A percentile compares a stretch with the other conserved stretches of the same genome.
Evolutionary conservation across 176 grass and related monocot species (phyloP).

Genomic region (Zea mays): DNA sequence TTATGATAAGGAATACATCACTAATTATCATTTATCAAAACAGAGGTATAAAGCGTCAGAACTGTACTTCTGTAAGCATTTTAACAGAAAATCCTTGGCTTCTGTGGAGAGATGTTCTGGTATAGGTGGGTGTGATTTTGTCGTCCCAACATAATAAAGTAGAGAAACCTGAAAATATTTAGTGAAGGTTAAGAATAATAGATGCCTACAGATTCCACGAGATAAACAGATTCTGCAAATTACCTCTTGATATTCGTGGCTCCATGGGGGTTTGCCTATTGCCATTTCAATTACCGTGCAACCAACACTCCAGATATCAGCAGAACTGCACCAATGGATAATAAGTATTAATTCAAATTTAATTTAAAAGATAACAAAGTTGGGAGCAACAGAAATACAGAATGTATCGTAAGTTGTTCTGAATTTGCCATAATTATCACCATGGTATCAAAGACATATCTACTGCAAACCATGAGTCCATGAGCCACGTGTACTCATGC

Average conservation of each 20-base stretch:
- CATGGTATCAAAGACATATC: background rate
- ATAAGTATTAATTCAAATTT: slow-evolving; percentile 26
- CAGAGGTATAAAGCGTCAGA: slow-evolving; percentile 22
- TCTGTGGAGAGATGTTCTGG: slow-evolving; percentile 87
- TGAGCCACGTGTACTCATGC: background rate
- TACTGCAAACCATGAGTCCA: background rate
- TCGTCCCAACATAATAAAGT: slow-evolving; percentile 87
- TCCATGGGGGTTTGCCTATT: slow-evolving; percentile 88
- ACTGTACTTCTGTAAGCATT: slow-evolving; percentile 91
- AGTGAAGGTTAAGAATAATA: slow-evolving; percentile 17
- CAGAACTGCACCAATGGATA: slow-evolving; percentile 51
- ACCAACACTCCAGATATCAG: slow-evolving; percentile 96
- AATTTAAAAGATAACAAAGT: slow-evolving; percentile 23
- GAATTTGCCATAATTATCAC: background rate
- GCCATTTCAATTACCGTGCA: slow-evolving; percentile 99
- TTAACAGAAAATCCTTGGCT: slow-evolving; percentile 86
- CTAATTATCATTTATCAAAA: slow-evolving; percentile 23
- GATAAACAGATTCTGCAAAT: background rate
- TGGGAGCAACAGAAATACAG: background rate
- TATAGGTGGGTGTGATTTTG: slow-evolving; percentile 94
- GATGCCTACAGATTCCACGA: background rate
- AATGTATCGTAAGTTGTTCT: slow-evolving; percentile 5
- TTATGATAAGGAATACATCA: slow-evolving; percentile 2
- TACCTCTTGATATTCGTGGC: slow-evolving; percentile 86
- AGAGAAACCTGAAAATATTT: slow-evolving; percentile 71